Conservation (phyloP, 2,329 filamentous ascomycete genomes). For the Setomelanomma holmii region DNA sequence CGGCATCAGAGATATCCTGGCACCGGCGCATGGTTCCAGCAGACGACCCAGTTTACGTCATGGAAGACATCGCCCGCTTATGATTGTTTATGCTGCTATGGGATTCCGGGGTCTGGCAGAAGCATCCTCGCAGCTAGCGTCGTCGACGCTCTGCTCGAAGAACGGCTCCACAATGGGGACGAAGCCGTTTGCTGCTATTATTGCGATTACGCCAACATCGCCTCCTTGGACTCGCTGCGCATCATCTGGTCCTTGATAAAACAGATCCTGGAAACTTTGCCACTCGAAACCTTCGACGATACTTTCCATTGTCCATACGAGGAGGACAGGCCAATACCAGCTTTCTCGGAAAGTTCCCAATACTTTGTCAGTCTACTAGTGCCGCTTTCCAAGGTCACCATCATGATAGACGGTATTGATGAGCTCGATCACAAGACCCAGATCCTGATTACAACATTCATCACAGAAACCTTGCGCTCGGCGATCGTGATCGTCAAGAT, state of each 20-base stretch:
- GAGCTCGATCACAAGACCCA: conserved; percentile 15
- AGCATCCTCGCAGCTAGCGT: conserved; percentile 22
- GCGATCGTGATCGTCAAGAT: conserved; percentile 5
- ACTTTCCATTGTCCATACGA: conserved; percentile 7
- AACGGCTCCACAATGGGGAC: background rate
- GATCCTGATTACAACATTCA: background rate
- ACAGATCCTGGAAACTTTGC: conserved; percentile 13
- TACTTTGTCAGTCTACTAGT: background rate
- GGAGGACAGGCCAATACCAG: background rate
- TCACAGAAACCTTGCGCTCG: conserved; percentile 1
- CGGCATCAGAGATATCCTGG: conserved; percentile 13
- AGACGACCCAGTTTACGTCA: conserved; percentile 1
- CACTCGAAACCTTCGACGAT: conserved; percentile 13
- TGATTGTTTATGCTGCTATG: conserved; percentile 25
- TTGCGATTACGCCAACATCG: conserved; percentile 18
- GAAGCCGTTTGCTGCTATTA: conserved; percentile 21
- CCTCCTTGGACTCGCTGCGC: conserved; percentile 12
- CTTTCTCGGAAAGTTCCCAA: conserved; percentile 1
- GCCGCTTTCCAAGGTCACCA: background rate
- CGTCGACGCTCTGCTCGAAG: background rate
- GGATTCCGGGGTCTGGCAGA: conserved; percentile 32
- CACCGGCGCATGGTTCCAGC: conserved; percentile 20
- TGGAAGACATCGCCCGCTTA: conserved; percentile 11
- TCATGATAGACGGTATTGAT: conserved; percentile 27
- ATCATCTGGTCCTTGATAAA: conserved; percentile 17